These are phyloP conservation scores for Solanum arcanum DNA, from an alignment of 257 asterid species.

Conservation along the genomic window DNA sequence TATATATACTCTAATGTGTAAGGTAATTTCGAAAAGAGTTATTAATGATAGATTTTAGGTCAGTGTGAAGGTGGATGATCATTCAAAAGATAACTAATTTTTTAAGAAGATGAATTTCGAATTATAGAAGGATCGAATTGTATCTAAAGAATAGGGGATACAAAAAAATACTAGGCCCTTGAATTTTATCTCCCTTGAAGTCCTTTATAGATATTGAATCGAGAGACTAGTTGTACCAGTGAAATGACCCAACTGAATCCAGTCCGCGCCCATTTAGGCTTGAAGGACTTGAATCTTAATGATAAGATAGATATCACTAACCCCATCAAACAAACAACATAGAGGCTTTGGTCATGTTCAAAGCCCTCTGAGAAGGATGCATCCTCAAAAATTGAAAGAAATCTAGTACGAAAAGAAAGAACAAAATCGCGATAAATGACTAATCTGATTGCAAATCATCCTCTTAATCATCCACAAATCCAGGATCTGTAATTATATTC, in stretches of 20 bases:
- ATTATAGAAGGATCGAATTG: too few relatives aligned
- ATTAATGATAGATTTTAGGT: too few relatives aligned
- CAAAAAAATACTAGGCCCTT: too few relatives aligned
- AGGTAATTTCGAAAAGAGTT: neutral
- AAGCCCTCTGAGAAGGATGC: neutral
- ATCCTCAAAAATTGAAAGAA: neutral
- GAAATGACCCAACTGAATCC: neutral
- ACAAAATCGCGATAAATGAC: neutral
- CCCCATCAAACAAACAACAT: neutral
- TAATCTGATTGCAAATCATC: neutral
- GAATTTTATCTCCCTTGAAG: too few relatives aligned
- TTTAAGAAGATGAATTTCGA: too few relatives aligned
- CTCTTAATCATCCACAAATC: constrained; percentile 24
- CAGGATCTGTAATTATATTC: constrained; percentile 34
- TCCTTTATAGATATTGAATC: too few relatives aligned
- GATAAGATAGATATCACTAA: neutral
- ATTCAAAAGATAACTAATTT: too few relatives aligned
- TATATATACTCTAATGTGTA: neutral
- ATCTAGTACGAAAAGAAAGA: neutral
- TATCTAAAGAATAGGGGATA: too few relatives aligned
- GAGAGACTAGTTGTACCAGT: neutral
- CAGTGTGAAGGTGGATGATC: too few relatives aligned
- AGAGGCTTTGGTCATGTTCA: neutral
- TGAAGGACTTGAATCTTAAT: neutral
- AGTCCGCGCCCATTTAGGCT: neutral